Evolutionary conservation across 2,329 filamentous ascomycete species (phyloP).

Genomic region (Cercospora sp.): DNA sequence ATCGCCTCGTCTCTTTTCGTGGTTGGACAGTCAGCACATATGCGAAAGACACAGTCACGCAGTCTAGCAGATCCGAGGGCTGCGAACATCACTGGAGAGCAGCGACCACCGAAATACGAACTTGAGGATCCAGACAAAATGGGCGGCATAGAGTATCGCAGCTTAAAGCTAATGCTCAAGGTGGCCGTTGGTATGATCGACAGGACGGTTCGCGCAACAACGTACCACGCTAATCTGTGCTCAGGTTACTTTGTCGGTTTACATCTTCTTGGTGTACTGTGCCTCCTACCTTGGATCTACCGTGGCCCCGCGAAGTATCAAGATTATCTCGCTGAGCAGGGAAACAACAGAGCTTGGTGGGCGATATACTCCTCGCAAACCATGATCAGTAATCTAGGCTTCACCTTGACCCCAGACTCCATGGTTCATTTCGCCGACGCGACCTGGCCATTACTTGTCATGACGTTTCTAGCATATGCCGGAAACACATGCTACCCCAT

Average conservation of each 20-base stretch:
- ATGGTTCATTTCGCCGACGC: conserved; percentile 42
- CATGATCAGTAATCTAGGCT: conserved; percentile 55
- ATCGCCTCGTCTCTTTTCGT: conserved; percentile 4
- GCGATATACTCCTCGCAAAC: conserved; percentile 48
- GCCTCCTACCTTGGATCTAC: conserved; percentile 14
- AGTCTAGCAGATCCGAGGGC: not conserved
- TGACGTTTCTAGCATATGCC: conserved; percentile 49
- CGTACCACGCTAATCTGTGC: not conserved
- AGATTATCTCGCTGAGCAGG: conserved; percentile 16
- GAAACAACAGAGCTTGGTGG: conserved; percentile 16
- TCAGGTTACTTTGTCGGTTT: conserved; percentile 7
- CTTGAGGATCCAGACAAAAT: conserved; percentile 54
- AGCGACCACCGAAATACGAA: not conserved
- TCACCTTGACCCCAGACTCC: conserved; percentile 57
- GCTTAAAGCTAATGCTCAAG: conserved; percentile 46
- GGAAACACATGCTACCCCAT: conserved; percentile 60
- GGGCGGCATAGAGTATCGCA: conserved; percentile 64
- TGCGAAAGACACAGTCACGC: conserved; percentile 2
- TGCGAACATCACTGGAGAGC: not conserved
- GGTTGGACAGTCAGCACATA: not conserved
- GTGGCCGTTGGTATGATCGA: not conserved
- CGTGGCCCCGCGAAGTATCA: conserved; percentile 8
- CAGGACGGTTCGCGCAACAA: not conserved
- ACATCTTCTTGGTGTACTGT: conserved; percentile 6
- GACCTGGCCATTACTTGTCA: conserved; percentile 32